phyloP scores from a whole-genome alignment of 352 stramenopile genomes.

The Pythium aquatile region DNA sequence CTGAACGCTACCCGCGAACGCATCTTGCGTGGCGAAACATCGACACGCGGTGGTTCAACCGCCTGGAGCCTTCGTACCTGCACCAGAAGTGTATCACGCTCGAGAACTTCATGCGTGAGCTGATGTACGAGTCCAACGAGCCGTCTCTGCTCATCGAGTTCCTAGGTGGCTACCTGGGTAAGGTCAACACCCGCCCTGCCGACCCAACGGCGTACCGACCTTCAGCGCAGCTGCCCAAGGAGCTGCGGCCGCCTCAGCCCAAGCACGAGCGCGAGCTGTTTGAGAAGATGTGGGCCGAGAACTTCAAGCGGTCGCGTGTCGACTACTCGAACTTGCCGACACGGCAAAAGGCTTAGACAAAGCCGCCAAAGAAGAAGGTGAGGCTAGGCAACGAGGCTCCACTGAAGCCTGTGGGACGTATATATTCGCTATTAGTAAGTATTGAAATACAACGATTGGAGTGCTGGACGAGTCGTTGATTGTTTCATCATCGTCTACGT shows the following conservation, averaged over 20 bases:
- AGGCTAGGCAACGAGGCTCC: not conserved
- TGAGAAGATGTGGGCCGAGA: conserved; percentile 97
- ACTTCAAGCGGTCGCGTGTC: conserved; percentile 92
- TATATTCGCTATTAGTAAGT: conserved; percentile 6
- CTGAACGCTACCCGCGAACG: conserved; percentile 54
- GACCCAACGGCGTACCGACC: conserved; percentile 66
- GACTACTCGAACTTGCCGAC: conserved; percentile 42
- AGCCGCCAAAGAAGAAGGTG: not conserved
- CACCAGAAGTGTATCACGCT: conserved; percentile 88
- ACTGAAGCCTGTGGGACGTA: not conserved
- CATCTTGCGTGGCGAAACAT: conserved; percentile 70
- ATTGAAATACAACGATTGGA: conserved; percentile 3
- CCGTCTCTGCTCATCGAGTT: conserved; percentile 76
- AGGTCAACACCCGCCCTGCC: conserved; percentile 72
- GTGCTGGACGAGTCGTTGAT: not conserved
- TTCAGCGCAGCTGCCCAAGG: conserved; percentile 77
- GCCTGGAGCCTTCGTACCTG: conserved; percentile 81
- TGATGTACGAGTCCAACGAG: conserved; percentile 88
- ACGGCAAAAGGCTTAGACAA: conserved; percentile 17
- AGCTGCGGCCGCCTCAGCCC: conserved; percentile 91
- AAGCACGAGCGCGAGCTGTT: conserved; percentile 93
- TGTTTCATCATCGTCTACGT: too few species aligned
- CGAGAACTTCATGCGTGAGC: conserved; percentile 86
- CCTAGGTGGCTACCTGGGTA: conserved; percentile 70
- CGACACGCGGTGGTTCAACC: conserved; percentile 87